Evolutionary conservation across 2,329 filamentous ascomycete species (phyloP), one percentile per base, ranked within the genome.

Genomic region (Microsporum ferrugineum): DNA sequence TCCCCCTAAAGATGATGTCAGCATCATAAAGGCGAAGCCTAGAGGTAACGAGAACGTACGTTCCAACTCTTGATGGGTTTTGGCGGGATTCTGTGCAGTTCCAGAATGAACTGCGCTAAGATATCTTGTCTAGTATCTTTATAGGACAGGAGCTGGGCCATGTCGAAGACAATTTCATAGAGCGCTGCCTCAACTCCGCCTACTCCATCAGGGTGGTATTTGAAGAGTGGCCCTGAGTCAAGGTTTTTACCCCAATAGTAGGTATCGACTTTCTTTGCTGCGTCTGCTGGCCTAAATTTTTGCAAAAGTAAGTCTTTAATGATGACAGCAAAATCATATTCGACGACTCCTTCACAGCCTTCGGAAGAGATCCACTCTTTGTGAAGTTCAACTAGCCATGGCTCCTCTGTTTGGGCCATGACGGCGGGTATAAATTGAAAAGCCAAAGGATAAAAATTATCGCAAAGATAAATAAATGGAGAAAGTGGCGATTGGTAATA

Each of bases 51-150:
- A 17, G 43, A 34, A 59, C 60, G 12, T 31, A 59, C 60, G 34
- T 41, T 45, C 47, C 34, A 43, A 7, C 17, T 23, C 47, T 62
- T 56, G 27, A 49, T 29, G 4, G 45, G 17, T 23, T 36, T 56
- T 8, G 43, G 57, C 3, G 60, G 57, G 23, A 62, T 53, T 7
- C 39, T 62, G 38, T 34, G 36, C 17, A 62, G 47, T 29, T 62
- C 60, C 5, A 62, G 5, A 45, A 62, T 33, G 8, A 59, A 1
- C 34, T 60, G 41, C 2, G 58, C 49, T 1, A 62, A 17, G 0
- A 17, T 41, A 43, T 62, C 57, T 23, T 62, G 60, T 31, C 43
- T 59, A 17, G 43, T 27, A 59, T 62, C 60, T 41, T 62, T 33
- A 34, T 43, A 62, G 17, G 38, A 43, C 31, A 62, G 10, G 23